Base-by-base conservation (phyloP, 1,284 basidiomycete genomes). In the Cutaneotrichosporon cyanovorans region DNA sequence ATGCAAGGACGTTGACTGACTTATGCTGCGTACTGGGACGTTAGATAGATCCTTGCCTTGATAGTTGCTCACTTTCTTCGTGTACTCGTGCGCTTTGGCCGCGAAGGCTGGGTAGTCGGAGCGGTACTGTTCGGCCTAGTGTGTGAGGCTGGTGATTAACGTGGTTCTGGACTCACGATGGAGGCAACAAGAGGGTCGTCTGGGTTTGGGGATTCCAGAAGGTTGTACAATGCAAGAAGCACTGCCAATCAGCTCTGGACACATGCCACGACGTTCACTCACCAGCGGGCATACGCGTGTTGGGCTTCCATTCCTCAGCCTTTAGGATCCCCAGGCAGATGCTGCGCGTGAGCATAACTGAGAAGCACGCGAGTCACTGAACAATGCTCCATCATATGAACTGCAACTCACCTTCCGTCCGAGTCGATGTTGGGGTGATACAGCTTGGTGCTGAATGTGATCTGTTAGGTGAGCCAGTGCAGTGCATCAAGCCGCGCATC, bases 361-460 rank as follows among this genome's bases (percentile, higher is more conserved):
- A 9, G 11, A n/a, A n/a, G n/a, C n/a, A n/a, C n/a, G n/a, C n/a
- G n/a, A n/a, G n/a, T n/a, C n/a, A n/a, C n/a, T n/a, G n/a, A n/a
- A n/a, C n/a, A n/a, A n/a, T n/a, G n/a, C n/a, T n/a, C n/a, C n/a
- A n/a, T n/a, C n/a, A n/a, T n/a, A n/a, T n/a, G n/a, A n/a, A n/a
- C 7, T 20, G 20, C 14, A 1, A 73, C 83, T 52, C 57, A 87
- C 87, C 76, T 90, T 33, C 95, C 95, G 62, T 76, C 76, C 49
- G 72, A 69, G 65, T 93, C 77, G 69, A 78, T 76, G 67, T 78
- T 78, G 32, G 76, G 76, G 70, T 78, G 77, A 63, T 75, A 75
- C 67, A 78, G 78, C 68, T 80, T 96, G 69, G 93, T 98, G 61
- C 87, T 88, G 72, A 91, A 91, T 35, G 79, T 81, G 50, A 91